Conservation (phyloP, 2,329 filamentous ascomycete species). For the Epichloe sp. region DNA sequence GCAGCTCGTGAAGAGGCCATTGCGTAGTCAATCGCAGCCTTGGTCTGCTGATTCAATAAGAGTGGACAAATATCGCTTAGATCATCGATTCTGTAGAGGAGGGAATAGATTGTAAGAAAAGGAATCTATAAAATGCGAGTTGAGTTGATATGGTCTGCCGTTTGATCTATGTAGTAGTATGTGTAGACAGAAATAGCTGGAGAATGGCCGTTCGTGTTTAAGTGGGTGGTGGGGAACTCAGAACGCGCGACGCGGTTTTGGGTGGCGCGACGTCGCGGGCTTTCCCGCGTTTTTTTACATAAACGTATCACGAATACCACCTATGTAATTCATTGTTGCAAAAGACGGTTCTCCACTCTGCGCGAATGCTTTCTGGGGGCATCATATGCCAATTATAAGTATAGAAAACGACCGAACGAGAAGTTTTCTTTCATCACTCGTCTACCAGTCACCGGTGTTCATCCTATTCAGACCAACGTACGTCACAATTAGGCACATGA, state of each 20-base stretch:
- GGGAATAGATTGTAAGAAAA: neutral
- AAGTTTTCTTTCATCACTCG: too few relatives aligned
- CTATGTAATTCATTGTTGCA: too few relatives aligned
- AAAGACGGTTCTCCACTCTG: too few relatives aligned
- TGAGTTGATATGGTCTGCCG: neutral
- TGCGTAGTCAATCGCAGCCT: constrained; percentile 2
- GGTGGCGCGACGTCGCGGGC: constrained; percentile 9
- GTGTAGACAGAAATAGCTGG: neutral
- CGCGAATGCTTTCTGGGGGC: too few relatives aligned
- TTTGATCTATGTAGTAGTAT: neutral
- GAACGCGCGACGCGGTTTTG: constrained; percentile 18
- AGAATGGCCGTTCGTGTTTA: constrained; percentile 4
- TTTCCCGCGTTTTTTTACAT: neutral
- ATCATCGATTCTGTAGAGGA: neutral
- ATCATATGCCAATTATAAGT: too few relatives aligned
- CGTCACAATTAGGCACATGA: neutral
- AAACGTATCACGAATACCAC: neutral
- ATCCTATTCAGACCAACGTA: neutral
- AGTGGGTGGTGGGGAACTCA: constrained; percentile 15
- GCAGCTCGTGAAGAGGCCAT: constrained; percentile 38
- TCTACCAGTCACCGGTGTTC: neutral
- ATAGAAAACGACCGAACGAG: too few relatives aligned
- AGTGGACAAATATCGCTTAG: neutral
- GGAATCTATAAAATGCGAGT: neutral
- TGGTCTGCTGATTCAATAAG: neutral